phyloP scores from a whole-genome alignment of 1,139 yeast species.

The Yamadazyma diospyri region DNA sequence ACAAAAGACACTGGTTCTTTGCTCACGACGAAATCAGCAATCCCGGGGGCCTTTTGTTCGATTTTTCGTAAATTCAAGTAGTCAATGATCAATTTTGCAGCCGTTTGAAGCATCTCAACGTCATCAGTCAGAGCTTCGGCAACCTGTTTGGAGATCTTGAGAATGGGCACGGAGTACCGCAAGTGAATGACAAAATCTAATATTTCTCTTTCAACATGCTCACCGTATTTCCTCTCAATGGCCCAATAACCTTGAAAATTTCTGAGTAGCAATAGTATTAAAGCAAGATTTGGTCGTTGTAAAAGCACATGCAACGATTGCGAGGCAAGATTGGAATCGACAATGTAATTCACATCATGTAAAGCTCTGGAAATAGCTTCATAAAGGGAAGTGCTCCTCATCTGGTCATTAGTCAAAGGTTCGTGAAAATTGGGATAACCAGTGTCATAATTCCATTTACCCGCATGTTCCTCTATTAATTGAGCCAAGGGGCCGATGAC shows the following conservation, averaged over 20 bases:
- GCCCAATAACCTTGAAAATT: slow-evolving; percentile 58
- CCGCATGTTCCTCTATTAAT: slow-evolving; percentile 40
- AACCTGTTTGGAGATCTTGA: slow-evolving; percentile 42
- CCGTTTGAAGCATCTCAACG: slow-evolving; percentile 17
- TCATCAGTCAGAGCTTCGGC: slow-evolving; percentile 30
- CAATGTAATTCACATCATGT: slow-evolving; percentile 41
- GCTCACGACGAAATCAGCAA: slow-evolving; percentile 44
- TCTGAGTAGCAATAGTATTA: slow-evolving; percentile 40
- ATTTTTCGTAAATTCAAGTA: slow-evolving; percentile 18
- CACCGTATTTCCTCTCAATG: slow-evolving; percentile 58
- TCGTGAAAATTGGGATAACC: slow-evolving; percentile 32
- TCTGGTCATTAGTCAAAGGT: slow-evolving; percentile 17
- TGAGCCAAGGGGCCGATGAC: slow-evolving; percentile 47
- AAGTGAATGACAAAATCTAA: slow-evolving; percentile 47
- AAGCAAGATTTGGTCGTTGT: slow-evolving; percentile 28
- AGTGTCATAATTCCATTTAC: slow-evolving; percentile 22
- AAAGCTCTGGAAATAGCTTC: slow-evolving; percentile 34
- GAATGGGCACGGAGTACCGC: slow-evolving; percentile 45
- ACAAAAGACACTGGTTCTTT: slow-evolving; percentile 50
- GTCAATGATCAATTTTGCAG: slow-evolving; percentile 21
- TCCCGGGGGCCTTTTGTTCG: slow-evolving; percentile 30
- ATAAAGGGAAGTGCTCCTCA: slow-evolving; percentile 22
- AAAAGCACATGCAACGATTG: slow-evolving; percentile 22
- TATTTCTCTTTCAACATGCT: slow-evolving; percentile 61
- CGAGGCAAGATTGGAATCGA: slow-evolving; percentile 30